phyloP scores from a whole-genome alignment of 1,284 basidiomycete genomes.

The Rhodotorula sp. region DNA sequence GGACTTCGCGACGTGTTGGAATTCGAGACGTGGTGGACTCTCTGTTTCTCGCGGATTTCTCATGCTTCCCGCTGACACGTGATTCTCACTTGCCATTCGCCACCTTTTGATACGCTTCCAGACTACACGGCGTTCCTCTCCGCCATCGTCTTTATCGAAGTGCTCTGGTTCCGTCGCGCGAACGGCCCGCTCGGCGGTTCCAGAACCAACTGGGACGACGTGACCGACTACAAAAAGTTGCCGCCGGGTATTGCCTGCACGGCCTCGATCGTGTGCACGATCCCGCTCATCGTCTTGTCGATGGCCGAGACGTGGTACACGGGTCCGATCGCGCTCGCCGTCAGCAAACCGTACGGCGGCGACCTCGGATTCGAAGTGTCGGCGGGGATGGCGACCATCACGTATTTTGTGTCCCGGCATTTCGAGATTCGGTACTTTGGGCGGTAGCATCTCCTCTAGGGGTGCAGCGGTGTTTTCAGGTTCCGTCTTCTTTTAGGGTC shows the following conservation, averaged over 20 bases:
- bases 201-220: conserved; percentile 59
- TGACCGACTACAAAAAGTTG: conserved; percentile 56
- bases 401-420: conserved; percentile 45
- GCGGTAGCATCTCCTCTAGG: conserved; percentile 24
- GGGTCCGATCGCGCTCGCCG: conserved; percentile 26
- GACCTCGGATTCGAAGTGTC: conserved; percentile 56
- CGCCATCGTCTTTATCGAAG: conserved; percentile 57
- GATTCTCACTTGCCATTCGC: no score
- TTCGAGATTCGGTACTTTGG: conserved; percentile 44
- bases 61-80: no score
- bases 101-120: no score
- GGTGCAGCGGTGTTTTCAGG: neutral
- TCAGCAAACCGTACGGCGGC: conserved; percentile 30
- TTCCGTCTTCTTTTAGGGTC: no score
- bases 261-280: conserved; percentile 53
- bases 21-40: neutral
- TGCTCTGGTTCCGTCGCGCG: conserved; percentile 46
- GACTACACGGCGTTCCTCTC: conserved; percentile 62
- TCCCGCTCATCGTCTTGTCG: conserved; percentile 9
- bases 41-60: no score
- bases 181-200: conserved; percentile 16
- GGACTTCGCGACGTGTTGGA: no score
- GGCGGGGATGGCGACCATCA: conserved; percentile 39
- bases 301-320: conserved; percentile 35
- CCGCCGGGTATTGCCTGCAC: conserved; percentile 61